Evolutionary conservation across 1,284 basidiomycete species (phyloP).

Genomic region (Austroboletus niveus): DNA sequence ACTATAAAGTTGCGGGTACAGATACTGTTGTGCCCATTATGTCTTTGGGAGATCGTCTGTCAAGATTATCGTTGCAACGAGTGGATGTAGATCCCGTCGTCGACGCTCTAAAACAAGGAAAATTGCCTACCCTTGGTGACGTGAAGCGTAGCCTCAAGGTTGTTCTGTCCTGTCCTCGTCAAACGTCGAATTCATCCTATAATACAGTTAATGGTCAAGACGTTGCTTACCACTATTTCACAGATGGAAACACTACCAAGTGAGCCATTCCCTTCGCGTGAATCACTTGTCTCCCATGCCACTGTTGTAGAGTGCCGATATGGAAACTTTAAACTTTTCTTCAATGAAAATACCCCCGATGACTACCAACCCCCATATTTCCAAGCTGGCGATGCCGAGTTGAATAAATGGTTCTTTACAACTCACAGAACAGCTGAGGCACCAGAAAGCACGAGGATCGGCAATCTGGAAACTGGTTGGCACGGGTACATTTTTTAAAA

Average conservation of each 20-base stretch:
- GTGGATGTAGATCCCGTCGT: constrained; percentile 49
- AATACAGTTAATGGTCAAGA: constrained; percentile 62
- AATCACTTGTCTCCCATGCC: background rate
- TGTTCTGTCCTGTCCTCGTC: background rate
- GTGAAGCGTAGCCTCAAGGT: constrained; percentile 76
- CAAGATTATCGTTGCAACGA: constrained; percentile 47
- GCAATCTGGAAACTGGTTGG: constrained; percentile 64
- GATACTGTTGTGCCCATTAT: constrained; percentile 58
- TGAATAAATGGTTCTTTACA: constrained; percentile 74
- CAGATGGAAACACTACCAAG: constrained; percentile 78
- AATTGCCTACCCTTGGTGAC: constrained; percentile 63
- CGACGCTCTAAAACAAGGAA: constrained; percentile 54
- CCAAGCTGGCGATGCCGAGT: constrained; percentile 59
- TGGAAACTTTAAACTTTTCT: constrained; percentile 82
- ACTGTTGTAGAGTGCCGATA: constrained; percentile 61
- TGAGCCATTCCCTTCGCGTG: constrained; percentile 30
- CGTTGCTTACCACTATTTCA: constrained; percentile 69
- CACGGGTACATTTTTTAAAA: constrained; percentile 52
- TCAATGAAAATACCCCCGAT: constrained; percentile 68
- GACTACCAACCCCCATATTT: constrained; percentile 80
- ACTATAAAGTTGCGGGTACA: constrained; percentile 58
- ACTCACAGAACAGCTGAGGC: constrained; percentile 66
- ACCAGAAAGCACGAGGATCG: constrained; percentile 69
- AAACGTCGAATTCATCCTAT: constrained; percentile 2
- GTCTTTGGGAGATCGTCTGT: constrained; percentile 59